These are phyloP conservation scores for Xerocomus amazonicus DNA, from an alignment of 1,284 basidiomycete genomes.

Conservation along the genomic window DNA sequence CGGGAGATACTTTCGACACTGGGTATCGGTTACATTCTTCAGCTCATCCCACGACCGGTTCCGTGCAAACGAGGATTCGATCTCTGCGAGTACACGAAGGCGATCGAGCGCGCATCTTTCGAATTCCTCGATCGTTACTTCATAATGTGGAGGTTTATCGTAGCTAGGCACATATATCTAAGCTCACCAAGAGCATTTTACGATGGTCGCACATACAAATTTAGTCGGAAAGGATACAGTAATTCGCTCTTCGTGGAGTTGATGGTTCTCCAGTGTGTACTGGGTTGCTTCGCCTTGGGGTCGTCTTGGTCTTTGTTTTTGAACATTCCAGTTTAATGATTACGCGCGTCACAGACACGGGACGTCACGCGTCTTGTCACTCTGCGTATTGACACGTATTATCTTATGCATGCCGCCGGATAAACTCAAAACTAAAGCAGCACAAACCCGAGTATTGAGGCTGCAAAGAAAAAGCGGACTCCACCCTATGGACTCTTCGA, in stretches of 20 bases:
- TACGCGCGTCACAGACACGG: conserved; percentile 25
- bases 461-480: too few relatives aligned
- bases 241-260: background rate
- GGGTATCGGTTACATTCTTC: conserved; percentile 54
- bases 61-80: conserved; percentile 88
- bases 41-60: conserved; percentile 80
- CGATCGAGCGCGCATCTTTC: conserved; percentile 90
- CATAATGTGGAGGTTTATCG: conserved; percentile 78
- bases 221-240: conserved; percentile 69
- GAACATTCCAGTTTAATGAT: conserved; percentile 16
- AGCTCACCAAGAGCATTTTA: conserved; percentile 5
- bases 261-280: background rate
- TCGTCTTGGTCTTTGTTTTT: conserved; percentile 13
- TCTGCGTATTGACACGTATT: too few relatives aligned
- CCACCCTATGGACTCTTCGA: too few relatives aligned
- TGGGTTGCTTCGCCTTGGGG: background rate
- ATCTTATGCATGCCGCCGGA: too few relatives aligned
- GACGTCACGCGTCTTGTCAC: conserved; percentile 28
- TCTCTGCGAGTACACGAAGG: conserved; percentile 88
- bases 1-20: conserved; percentile 71
- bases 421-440: too few relatives aligned
- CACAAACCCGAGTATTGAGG: too few relatives aligned
- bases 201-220: conserved; percentile 58
- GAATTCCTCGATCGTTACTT: conserved; percentile 96
- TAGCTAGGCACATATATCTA: conserved; percentile 54